Evolutionary conservation across 805 yeast genomes (phyloP), one percentile per base, ranked within the genome.

Genomic region (Wickerhamomyces queroliae): DNA sequence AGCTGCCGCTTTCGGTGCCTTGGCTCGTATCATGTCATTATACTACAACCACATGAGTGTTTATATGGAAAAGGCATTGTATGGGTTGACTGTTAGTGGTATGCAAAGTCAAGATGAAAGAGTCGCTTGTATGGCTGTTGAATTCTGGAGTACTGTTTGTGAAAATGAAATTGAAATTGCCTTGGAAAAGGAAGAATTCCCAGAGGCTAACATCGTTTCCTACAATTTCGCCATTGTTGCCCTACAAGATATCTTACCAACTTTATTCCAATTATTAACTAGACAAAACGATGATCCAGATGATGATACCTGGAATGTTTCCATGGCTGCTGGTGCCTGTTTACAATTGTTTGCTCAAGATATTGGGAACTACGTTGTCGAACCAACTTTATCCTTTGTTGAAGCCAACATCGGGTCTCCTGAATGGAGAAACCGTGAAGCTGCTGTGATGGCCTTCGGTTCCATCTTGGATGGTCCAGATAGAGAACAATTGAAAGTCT

Each of bases 121-220:
- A 52, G 98, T 93, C 23, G 83, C 96, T 1, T 88, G 97, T 58
- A 90, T 91, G 97, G 97, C 99, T 23, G 93, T 93, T 42, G 99
- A 93, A 66, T 91, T 93, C 61, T 93, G 99, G 99, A 80, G 91
- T 43, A 88, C 99, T n/a, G 93, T 93, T n/a, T 90, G 98, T 68
- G 99, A 93, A 67, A 96, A 84, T 58, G 99, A 93, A 63, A 72
- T 85, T 46, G 96, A 87, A 47, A 79, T 86, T 43, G 77, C 83
- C 15, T 62, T 76, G 43, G 86, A 80, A 56, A 69, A 76, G 47
- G 80, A 79, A 35, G 89, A 83, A 49, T 70, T 59, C 51, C 77
- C 76, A 33, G 72, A 70, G 39, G 70, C 72, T 36, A 64, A 66
- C 15, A 63, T 77, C 34, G 66, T 70, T 32, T 72, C 79, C 44